Evolutionary conservation across 495 filamentous ascomycete species (phyloP).

Genomic region (Aeminium ludgeri): DNA sequence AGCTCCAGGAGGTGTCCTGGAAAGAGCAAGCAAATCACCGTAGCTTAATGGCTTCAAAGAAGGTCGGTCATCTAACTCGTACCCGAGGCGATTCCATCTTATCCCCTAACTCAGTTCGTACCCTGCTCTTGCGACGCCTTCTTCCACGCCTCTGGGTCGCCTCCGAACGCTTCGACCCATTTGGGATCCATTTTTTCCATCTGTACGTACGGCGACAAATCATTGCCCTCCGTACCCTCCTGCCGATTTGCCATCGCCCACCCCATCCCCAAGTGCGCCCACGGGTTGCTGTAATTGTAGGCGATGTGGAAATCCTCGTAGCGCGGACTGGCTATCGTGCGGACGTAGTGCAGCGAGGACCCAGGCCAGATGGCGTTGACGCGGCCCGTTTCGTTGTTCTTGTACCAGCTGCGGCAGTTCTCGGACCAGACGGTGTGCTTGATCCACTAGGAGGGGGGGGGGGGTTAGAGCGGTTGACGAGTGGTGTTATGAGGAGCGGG

Average conservation of each 20-base stretch:
- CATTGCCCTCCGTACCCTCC: slow-evolving; percentile 8
- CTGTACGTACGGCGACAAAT: slow-evolving; percentile 21
- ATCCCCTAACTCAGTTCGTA: no score
- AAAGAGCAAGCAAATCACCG: no score
- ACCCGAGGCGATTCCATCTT: no score
- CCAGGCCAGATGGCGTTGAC: slow-evolving; percentile 26
- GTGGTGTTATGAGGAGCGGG: no score
- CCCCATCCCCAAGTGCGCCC: slow-evolving; percentile 24
- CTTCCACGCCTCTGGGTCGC: slow-evolving; percentile 3
- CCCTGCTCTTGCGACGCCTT: slow-evolving; percentile 9
- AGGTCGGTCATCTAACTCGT: no score
- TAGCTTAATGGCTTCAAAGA: no score
- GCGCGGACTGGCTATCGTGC: slow-evolving; percentile 17
- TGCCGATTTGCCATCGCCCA: slow-evolving; percentile 12
- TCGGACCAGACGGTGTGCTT: slow-evolving; percentile 28
- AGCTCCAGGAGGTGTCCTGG: no score
- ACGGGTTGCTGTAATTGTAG: slow-evolving; percentile 22
- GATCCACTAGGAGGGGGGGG: no score
- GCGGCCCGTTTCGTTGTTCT: slow-evolving; percentile 24
- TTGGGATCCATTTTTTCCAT: slow-evolving; percentile 24
- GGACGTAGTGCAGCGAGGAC: slow-evolving; percentile 20
- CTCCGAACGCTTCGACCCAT: slow-evolving; percentile 18
- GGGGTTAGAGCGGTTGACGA: no score
- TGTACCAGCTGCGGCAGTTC: slow-evolving; percentile 23
- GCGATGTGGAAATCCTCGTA: slow-evolving; percentile 26